These are phyloP conservation scores for Nepenthes alata DNA, from an alignment of 179 eudicot species.

Conservation along the genomic window DNA sequence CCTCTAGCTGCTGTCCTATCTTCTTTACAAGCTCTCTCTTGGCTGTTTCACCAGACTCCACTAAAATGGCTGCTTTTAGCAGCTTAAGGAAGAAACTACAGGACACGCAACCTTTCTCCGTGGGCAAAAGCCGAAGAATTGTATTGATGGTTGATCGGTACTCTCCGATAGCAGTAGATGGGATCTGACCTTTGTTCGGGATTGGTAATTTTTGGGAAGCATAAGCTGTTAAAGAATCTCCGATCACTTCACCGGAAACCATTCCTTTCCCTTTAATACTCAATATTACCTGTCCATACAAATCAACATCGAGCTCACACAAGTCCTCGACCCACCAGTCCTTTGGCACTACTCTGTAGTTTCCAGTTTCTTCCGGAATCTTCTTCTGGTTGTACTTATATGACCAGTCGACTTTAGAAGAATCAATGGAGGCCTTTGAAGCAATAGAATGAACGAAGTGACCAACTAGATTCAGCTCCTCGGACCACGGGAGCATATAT, in stretches of 20 bases:
- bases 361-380: conserved; percentile 54
- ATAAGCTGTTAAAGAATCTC: conserved; percentile 83
- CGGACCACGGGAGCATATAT: conserved; percentile 55
- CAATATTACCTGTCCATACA: conserved; percentile 46
- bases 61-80: conserved; percentile 51
- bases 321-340: conserved; percentile 99
- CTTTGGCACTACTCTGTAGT: conserved; percentile 45
- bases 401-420: conserved; percentile 84
- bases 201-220: conserved; percentile 53
- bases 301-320: conserved; percentile 69
- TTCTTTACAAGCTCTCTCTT: conserved; percentile 43
- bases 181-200: conserved; percentile 42
- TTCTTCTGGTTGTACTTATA: conserved; percentile 74
- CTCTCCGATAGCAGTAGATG: conserved; percentile 26
- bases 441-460: conserved; percentile 70
- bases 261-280: conserved; percentile 42
- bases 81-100: conserved; percentile 73
- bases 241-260: conserved; percentile 57
- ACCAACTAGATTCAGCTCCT: conserved; percentile 57
- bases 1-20: conserved; percentile 81
- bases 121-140: conserved; percentile 56
- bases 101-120: conserved; percentile 67
- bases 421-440: conserved; percentile 60
- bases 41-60: conserved; percentile 39
- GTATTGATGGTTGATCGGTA: conserved; percentile 36